Conservation (phyloP, 176 grass and related monocot genomes). For the Oryza coarctata region DNA sequence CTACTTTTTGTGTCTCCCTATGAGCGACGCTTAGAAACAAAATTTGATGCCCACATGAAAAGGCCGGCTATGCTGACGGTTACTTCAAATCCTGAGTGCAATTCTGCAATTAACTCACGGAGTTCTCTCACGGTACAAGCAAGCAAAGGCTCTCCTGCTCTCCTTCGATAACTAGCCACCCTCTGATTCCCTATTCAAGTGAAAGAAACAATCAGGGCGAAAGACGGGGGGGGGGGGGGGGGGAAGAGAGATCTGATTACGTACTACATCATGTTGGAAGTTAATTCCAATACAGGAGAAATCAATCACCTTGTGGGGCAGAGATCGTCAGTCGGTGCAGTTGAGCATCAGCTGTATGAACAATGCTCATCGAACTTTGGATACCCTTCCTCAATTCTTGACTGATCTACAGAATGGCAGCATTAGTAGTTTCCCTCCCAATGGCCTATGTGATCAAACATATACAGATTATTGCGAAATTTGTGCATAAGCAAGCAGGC, state of each 20-base stretch:
- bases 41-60: constrained; percentile 50
- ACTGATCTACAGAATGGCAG: constrained; percentile 39
- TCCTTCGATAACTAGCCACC: constrained; percentile 20
- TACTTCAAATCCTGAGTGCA: constrained; percentile 43
- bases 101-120: constrained; percentile 51
- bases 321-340: constrained; percentile 38
- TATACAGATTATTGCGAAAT: not conserved
- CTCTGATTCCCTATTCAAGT: constrained; percentile 47
- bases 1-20: not conserved
- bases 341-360: constrained; percentile 59
- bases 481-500: not conserved
- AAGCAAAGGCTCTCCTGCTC: constrained; percentile 31
- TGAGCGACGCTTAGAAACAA: constrained; percentile 4
- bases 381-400: constrained; percentile 64
- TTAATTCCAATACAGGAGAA: not conserved
- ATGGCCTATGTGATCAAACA: not conserved
- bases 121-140: constrained; percentile 61
- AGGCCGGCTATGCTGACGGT: constrained; percentile 42
- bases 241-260: not conserved
- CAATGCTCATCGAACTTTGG: constrained; percentile 48
- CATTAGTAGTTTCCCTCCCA: constrained; percentile 2
- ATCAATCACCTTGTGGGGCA: constrained; percentile 41
- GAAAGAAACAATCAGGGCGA: constrained; percentile 31
- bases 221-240: not conserved
- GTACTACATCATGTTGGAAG: not conserved